Percentiles rank a stretch among this genome's conserved stretches.
phyloP scores from a whole-genome alignment of 2,329 filamentous ascomycete genomes.

The Xylaria digitata region DNA sequence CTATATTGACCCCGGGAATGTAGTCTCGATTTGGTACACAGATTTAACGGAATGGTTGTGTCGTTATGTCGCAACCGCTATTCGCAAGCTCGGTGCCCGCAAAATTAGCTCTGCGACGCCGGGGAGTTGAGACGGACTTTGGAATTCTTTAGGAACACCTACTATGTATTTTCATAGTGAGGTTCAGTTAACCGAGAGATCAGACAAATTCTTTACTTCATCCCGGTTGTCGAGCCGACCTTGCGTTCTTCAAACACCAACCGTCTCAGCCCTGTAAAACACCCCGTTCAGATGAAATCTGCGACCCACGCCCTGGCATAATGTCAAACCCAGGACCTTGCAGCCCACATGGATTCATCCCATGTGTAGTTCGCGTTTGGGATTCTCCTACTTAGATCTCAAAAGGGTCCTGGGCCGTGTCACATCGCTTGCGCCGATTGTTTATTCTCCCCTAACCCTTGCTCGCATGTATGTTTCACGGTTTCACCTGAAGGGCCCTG shows the following conservation, averaged over 20 bases:
- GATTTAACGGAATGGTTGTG: not conserved
- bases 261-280: conserved; percentile 35
- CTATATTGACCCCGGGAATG: not conserved
- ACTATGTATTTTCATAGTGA: not conserved
- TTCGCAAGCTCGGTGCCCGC: not conserved
- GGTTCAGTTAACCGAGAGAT: not conserved
- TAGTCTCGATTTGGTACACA: no score
- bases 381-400: conserved; percentile 13
- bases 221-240: conserved; percentile 15
- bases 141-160: conserved; percentile 9
- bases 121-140: not conserved
- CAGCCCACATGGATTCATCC: conserved; percentile 30
- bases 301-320: conserved; percentile 20
- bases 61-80: no score
- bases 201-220: conserved; percentile 8
- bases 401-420: conserved; percentile 34
- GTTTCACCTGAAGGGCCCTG: conserved; percentile 26
- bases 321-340: conserved; percentile 26
- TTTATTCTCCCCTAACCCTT: conserved; percentile 23
- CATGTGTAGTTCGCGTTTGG: conserved; percentile 30
- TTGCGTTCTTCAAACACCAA: conserved; percentile 26
- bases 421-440: conserved; percentile 25
- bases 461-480: conserved; percentile 27
- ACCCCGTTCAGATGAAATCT: conserved; percentile 17
- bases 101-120: not conserved